Base-by-base conservation (phyloP, 192 early-diverging fungal species). In the Backusella psychrophila region DNA sequence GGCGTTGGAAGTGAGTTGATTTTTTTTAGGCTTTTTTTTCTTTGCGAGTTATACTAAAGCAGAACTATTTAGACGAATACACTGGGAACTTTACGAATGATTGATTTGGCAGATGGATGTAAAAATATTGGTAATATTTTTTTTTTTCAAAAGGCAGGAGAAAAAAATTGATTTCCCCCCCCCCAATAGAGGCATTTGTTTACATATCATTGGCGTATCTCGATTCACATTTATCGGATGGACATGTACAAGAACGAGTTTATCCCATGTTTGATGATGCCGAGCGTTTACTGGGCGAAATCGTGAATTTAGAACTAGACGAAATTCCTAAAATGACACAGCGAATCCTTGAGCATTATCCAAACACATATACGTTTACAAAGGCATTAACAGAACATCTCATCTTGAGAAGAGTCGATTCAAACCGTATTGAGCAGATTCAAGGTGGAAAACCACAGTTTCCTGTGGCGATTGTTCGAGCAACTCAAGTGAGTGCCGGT, bases 351-450 rank as follows among this genome's bases (percentile, higher is more conserved):
- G 38, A 26, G 4, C 52, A 78, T 26, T 88, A 88, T 72, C 87
- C 87, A 36, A 88, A 85, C 63, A 86, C 85, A 7, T 84, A 88
- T 52, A 83, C 84, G 0, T 88, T 88, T 69, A 84, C 87, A 17
- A 88, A 88, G 56, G 76, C 82, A 12, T 56, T 88, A 35, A 85
- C 85, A 3, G 87, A 88, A 41, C 83, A 86, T 67, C 44, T 88
- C 35, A 83, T 88, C 33, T 66, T 81, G 34, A 83, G 84, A 19
- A 73, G 85, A 33, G 75, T 71, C 4, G 82, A 83, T 72, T 69
- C 74, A 21, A 83, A 83, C 53, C 72, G 82, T 21, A 17, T 78
- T 6, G 82, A 83, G 42, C 78, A 83, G 69, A 71, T 49, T 42
- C 78, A 83, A 41, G 78, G 78, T 34, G 82, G 78, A 8, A 83